phyloP scores from a whole-genome alignment of 2,329 filamentous ascomycete species.

The Xylaria sp. region DNA sequence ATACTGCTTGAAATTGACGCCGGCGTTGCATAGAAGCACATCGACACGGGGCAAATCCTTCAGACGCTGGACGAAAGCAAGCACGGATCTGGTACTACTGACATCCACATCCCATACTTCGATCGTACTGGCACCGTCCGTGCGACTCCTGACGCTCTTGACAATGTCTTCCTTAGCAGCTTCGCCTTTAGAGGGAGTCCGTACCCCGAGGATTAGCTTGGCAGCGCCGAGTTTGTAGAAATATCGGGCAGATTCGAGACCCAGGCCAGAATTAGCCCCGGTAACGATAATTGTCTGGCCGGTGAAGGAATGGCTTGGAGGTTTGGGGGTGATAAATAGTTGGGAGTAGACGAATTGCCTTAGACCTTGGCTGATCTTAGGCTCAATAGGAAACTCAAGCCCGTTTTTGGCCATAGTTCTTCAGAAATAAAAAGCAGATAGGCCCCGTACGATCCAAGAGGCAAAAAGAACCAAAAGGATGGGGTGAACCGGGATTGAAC shows the following conservation, averaged over 20 bases:
- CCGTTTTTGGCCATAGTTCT: not conserved
- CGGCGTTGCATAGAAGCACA: slow-evolving; percentile 56
- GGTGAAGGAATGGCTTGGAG: not conserved
- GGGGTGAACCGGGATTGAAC: too few relatives aligned
- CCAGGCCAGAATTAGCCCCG: not conserved
- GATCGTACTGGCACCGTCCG: not conserved
- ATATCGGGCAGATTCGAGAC: slow-evolving; percentile 5
- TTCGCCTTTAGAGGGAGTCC: not conserved
- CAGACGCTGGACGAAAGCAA: not conserved
- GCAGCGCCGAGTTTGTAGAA: not conserved
- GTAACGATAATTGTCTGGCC: not conserved
- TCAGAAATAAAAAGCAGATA: too few relatives aligned
- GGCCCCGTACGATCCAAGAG: too few relatives aligned
- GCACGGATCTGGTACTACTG: not conserved
- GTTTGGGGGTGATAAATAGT: not conserved
- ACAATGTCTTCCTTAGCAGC: not conserved
- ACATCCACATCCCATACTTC: not conserved
- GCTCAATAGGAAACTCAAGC: slow-evolving; percentile 6
- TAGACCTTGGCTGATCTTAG: not conserved
- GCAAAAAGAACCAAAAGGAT: too few relatives aligned
- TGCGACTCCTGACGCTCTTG: not conserved
- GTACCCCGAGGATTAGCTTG: slow-evolving; percentile 2
- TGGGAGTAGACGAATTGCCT: slow-evolving; percentile 7
- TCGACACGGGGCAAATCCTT: slow-evolving; percentile 50
- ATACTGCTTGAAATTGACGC: slow-evolving; percentile 31